These are phyloP conservation scores for Aspergillus brunneoviolaceus DNA, from an alignment of 2,329 filamentous ascomycete species.

Conservation along the genomic window DNA sequence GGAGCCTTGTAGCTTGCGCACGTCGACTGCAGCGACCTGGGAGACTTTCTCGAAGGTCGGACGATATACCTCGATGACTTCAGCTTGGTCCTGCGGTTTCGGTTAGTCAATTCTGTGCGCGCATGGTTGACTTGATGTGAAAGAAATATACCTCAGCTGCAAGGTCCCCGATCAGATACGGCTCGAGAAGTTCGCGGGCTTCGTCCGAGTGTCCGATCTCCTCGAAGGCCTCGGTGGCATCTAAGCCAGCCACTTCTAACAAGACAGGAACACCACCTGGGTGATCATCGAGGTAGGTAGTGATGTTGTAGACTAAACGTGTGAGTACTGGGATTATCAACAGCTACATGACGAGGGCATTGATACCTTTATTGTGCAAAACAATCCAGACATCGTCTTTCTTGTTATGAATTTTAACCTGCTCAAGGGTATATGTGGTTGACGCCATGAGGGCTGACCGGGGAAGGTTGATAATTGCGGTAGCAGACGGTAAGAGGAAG, in stretches of 20 bases:
- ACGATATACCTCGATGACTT: slow-evolving; percentile 21
- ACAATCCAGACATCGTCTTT: slow-evolving; percentile 54
- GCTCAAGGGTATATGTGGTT: slow-evolving; percentile 17
- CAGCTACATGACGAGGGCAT: not conserved
- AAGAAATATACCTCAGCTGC: slow-evolving; percentile 17
- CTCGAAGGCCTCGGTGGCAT: slow-evolving; percentile 43
- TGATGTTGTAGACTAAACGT: slow-evolving; percentile 41
- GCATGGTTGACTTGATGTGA: too few relatives aligned
- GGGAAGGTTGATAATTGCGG: too few relatives aligned
- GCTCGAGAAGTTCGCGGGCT: slow-evolving; percentile 39
- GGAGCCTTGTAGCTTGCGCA: slow-evolving; percentile 11
- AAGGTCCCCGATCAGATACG: slow-evolving; percentile 34
- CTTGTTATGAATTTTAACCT: slow-evolving; percentile 50
- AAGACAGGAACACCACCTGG: slow-evolving; percentile 48
- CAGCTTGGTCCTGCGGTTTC: slow-evolving; percentile 16
- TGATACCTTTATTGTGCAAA: slow-evolving; percentile 53
- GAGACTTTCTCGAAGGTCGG: slow-evolving; percentile 23
- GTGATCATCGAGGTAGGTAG: slow-evolving; percentile 59
- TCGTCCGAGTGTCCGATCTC: slow-evolving; percentile 48
- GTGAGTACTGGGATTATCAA: too few relatives aligned
- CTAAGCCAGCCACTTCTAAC: slow-evolving; percentile 40
- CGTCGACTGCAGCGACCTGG: slow-evolving; percentile 19
- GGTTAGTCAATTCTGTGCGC: too few relatives aligned
- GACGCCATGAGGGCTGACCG: too few relatives aligned
- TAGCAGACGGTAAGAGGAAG: too few relatives aligned